Evolutionary conservation across 176 grass and related monocot species (phyloP).

Genomic region (Oryza punctata): DNA sequence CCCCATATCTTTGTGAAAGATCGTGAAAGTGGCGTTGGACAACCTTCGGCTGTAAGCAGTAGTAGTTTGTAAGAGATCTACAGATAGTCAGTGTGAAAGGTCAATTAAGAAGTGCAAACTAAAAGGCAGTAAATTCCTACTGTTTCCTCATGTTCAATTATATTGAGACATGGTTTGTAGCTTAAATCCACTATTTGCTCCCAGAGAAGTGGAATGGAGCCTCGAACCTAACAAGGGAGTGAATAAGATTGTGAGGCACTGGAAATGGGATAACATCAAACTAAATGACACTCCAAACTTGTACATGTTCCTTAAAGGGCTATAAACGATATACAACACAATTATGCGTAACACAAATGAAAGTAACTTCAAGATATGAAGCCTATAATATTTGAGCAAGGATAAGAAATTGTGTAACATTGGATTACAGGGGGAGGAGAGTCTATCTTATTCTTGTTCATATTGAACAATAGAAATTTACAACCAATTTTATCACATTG

Average conservation of each 20-base stretch:
- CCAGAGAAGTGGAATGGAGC: conserved; percentile 97
- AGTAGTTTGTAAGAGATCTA: conserved; percentile 39
- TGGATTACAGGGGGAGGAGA: not conserved
- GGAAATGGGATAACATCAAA: conserved; percentile 10
- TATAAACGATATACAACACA: not conserved
- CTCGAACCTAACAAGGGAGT: conserved; percentile 64
- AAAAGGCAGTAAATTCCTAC: conserved; percentile 44
- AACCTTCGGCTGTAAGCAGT: conserved; percentile 70
- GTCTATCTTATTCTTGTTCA: not conserved
- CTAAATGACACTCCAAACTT: not conserved
- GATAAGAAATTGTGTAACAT: not conserved
- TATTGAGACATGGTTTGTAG: conserved; percentile 81
- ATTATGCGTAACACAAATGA: not conserved
- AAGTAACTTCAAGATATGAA: not conserved
- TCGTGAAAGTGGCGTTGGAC: conserved; percentile 78
- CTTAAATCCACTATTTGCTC: conserved; percentile 99
- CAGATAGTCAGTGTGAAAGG: conserved; percentile 29
- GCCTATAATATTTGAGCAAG: not conserved
- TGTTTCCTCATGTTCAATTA: conserved; percentile 85
- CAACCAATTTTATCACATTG: not conserved
- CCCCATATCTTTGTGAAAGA: conserved; percentile 93
- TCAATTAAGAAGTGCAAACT: not conserved
- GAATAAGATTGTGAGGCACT: conserved; percentile 34
- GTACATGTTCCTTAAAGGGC: not conserved
- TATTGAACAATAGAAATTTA: not conserved